A percentile compares a stretch with the other conserved stretches of the same genome.
These are phyloP conservation scores for Kuraishia piskuri DNA, from an alignment of 805 yeast genomes.

Conservation along the genomic window DNA sequence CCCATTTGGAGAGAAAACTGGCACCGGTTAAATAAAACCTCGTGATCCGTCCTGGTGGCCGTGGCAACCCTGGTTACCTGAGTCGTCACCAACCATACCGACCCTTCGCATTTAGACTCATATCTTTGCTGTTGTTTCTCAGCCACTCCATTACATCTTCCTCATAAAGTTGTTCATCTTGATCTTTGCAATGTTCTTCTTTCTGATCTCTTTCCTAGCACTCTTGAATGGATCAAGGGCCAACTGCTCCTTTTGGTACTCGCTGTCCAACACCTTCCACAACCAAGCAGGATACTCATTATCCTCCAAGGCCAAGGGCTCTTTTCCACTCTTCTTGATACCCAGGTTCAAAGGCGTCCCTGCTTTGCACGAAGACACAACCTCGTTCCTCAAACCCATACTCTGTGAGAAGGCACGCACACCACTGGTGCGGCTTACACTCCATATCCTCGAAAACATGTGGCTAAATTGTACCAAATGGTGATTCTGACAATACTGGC, in stretches of 20 bases:
- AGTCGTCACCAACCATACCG: no score
- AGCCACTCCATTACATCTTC: conserved; percentile 26
- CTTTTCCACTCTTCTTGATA: conserved; percentile 72
- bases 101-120: no score
- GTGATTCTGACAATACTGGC: no score
- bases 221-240: conserved; percentile 50
- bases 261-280: conserved; percentile 74
- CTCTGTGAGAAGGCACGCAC: neutral
- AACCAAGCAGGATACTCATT: conserved; percentile 91
- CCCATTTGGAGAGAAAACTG: no score
- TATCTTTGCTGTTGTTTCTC: no score
- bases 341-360: conserved; percentile 70
- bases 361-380: conserved; percentile 34
- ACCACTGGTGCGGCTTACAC: neutral
- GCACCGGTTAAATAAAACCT: no score
- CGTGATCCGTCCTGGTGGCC: no score
- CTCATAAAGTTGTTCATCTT: conserved; percentile 74
- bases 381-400: neutral
- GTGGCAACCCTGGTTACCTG: no score
- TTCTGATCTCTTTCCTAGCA: conserved; percentile 65
- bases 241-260: conserved; percentile 46
- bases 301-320: conserved; percentile 83
- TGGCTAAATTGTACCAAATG: no score
- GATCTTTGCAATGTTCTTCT: conserved; percentile 58
- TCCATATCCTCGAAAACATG: neutral